These are phyloP conservation scores for Microbotryomycetes sp. DNA, from an alignment of 1,284 basidiomycete genomes.

Conservation along the genomic window DNA sequence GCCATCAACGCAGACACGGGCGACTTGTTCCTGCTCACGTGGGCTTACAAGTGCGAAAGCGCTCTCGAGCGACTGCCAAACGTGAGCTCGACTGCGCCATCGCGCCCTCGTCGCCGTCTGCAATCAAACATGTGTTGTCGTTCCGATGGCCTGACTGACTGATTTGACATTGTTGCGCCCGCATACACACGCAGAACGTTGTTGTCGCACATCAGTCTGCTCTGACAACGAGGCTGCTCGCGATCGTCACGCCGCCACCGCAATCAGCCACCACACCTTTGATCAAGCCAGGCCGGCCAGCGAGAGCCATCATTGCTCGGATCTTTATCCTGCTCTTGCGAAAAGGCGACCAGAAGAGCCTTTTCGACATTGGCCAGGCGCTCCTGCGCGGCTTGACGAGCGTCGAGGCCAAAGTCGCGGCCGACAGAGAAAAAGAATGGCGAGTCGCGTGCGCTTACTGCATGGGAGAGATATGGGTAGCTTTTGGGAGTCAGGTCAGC, in stretches of 20 bases:
- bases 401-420: slow-evolving; percentile 50
- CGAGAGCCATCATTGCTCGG: slow-evolving; percentile 69
- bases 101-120: background rate
- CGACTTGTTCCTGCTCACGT: background rate
- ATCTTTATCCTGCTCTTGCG: slow-evolving; percentile 71
- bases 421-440: slow-evolving; percentile 48
- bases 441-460: slow-evolving; percentile 66
- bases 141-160: background rate
- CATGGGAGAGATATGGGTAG: slow-evolving; percentile 78
- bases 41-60: background rate
- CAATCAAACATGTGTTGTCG: background rate
- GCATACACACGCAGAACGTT: slow-evolving; percentile 3
- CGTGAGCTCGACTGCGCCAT: background rate
- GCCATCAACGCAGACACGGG: background rate
- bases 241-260: slow-evolving; percentile 9
- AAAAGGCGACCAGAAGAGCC: slow-evolving; percentile 68
- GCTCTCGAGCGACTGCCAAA: background rate
- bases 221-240: slow-evolving; percentile 16
- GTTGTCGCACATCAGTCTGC: slow-evolving; percentile 7
- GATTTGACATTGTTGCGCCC: background rate
- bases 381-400: slow-evolving; percentile 46
- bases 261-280: background rate
- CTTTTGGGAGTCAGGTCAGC: slow-evolving; percentile 70
- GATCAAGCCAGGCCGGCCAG: slow-evolving; percentile 64
- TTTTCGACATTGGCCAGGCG: slow-evolving; percentile 80